Evolutionary conservation across 106 monocot species (phyloP), one percentile per base, ranked within the genome.

Genomic region (Acorus calamus): DNA sequence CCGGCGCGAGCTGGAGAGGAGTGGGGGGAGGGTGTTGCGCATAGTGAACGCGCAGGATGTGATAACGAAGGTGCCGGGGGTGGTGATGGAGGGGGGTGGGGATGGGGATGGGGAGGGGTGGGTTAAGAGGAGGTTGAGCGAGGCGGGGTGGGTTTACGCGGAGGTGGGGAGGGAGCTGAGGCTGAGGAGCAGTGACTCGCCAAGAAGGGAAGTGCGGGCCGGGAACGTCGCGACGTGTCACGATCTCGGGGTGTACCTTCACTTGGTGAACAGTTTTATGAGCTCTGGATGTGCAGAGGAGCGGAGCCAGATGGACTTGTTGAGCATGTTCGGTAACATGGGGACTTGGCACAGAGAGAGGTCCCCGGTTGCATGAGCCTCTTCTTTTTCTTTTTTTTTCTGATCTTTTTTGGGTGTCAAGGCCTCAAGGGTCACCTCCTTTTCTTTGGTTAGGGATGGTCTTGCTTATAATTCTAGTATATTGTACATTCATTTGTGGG

Each of bases 61-160:
- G 46, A 62, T 89, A 47, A 85, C 89, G 4, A 89, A 78, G 61
- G 77, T 89, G 2, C 89, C 89, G 3, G 85, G 89, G 2, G 77
- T 85, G 53, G 47, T 77, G 4, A 11, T 71, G 2, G 79, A 74
- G 5, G 50, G 7, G n/a, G n/a, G n/a, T n/a, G 50, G 7, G 5
- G n/a, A n/a, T n/a, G n/a, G n/a, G n/a, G 52, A 8, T 9, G 53
- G 41, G 10, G 8, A 55, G 2, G 65, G 58, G 2, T 50, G 61
- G 7, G 10, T n/a, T 9, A 8, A 65, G 0, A 66, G 70, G 7
- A 63, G 79, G 81, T 43, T 78, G 10, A 47, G 58, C 5, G 76
- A 68, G 69, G 60, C 74, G 0, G 83, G 87, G 5, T 81, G 79
- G 83, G 87, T 44, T 0, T 89, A 89, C 75, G 72, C 80, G 9